Evolutionary conservation across 148 eudicot genomes (phyloP).

Genomic region (Beta vulgaris): DNA sequence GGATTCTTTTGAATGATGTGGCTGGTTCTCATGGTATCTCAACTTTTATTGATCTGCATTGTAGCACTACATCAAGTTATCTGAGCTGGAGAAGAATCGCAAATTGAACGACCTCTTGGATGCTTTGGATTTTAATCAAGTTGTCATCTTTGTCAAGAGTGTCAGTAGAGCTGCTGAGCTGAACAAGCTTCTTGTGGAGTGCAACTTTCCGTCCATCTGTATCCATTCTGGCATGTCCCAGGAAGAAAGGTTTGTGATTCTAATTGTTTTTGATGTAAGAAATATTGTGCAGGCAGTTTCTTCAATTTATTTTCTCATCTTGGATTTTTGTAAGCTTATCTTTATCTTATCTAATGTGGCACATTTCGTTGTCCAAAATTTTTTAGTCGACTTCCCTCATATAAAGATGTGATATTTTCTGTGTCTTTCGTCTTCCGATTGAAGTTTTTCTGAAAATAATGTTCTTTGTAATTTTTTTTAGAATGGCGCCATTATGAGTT

Average conservation of each 20-base stretch:
- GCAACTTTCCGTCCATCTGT: slow-evolving; percentile 96
- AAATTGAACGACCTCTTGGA: slow-evolving; percentile 92
- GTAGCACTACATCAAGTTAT: slow-evolving; percentile 94
- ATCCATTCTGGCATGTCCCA: slow-evolving; percentile 99
- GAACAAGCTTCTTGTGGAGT: slow-evolving; percentile 90
- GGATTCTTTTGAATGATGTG: not conserved
- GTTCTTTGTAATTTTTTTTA: too few species aligned
- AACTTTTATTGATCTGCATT: not conserved
- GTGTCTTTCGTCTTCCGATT: too few species aligned
- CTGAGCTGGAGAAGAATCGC: slow-evolving; percentile 87
- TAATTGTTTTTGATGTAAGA: not conserved
- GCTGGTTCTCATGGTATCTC: not conserved
- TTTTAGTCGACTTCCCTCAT: too few species aligned
- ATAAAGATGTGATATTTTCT: too few species aligned
- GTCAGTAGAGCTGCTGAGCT: slow-evolving; percentile 89
- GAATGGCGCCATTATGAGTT: too few species aligned
- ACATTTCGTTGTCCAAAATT: too few species aligned
- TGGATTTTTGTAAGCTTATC: too few species aligned
- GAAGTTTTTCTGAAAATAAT: too few species aligned
- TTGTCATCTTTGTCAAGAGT: slow-evolving; percentile 94
- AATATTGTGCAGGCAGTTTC: too few species aligned
- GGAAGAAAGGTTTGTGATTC: slow-evolving; percentile 77
- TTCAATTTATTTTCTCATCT: too few species aligned
- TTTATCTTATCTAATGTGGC: too few species aligned
- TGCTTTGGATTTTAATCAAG: slow-evolving; percentile 97